Base-by-base conservation (phyloP, 202 grass and related monocot species). In the Musa balbisiana region DNA sequence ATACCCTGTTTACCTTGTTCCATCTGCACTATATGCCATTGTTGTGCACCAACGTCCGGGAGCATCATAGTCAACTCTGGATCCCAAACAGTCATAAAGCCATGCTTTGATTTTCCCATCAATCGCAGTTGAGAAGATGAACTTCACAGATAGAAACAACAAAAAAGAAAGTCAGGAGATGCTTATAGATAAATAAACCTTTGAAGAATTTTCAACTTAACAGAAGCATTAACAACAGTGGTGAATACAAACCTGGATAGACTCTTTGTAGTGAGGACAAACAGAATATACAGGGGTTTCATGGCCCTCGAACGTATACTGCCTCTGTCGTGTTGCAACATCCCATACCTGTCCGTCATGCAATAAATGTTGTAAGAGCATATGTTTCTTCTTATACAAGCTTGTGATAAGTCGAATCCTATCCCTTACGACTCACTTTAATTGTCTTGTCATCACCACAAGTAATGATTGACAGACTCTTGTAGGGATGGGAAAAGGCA, bases 401-500 rank as follows among this genome's bases (percentile, higher is more conserved):
- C 9, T 60, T 15, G 2, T 75, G 12, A 17, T 10, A 2, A 10
- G 20, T 20, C 15, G 6, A 64, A 76, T 2, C 19, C 22, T 49
- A 22, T 64, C 12, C 4, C 24, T 24, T 52, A 10, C 2, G 64
- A 24, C 58, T 77, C 59, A 77, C 74, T 60, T 26, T 77, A 65
- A 77, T 77, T 52, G 43, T 77, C 74, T 77, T 77, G 20, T 77
- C 74, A 53, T 77, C 74, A 65, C 74, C 74, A 2, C 74, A 77
- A 24, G 74, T 77, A 65, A 77, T 77, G 19, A 77, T 77, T 11
- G 74, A 77, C 21, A 77, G 21, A 65, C 60, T 77, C 74, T 77
- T 77, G n/a, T 66, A 66, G 49, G 74, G 74, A 77, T 77, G 74
- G 17, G 74, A 77, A 25, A 77, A 77, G 19, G 74, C 74, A 77